Evolutionary conservation across 768 basidiomycete species (phyloP), one percentile per base, ranked within the genome.

Genomic region (Neoboletus magnificus): DNA sequence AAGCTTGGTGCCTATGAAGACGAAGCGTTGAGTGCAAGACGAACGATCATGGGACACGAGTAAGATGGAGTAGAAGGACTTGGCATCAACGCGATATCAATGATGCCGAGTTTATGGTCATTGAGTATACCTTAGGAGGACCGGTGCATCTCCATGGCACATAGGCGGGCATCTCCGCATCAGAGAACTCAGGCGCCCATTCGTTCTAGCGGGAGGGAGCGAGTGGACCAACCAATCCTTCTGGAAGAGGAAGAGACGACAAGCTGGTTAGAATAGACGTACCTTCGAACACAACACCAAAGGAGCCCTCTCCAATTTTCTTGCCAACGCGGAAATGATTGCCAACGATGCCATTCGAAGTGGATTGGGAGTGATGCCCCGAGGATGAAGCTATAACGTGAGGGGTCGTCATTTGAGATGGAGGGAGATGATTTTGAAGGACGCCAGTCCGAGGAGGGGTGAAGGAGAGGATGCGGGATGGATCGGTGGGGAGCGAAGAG

Each of bases 271-370:
- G 23, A 50, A 51, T 27, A n/a, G 29, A 75, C 78, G 48, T 68
- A 94, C 97, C 88, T 82, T 98, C 87, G 74, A 97, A 93, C 59
- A 98, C 89, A 62, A 98, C 96, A 66, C 96, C 96, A 71, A 99
- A 99, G n/a, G 89, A 91, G 48, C 96, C 96, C 76, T 99, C 96
- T 46, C 96, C 96, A 71, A 98, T 96, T 85, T 98, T 98, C 82
- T 96, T 94, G 48, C 96, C 96, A 49, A 98, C 94, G 60, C 90
- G 82, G 69, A 84, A 91, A 70, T 90, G 84, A 65, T 79, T 84
- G 41, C 89, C 89, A 55, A 91, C 86, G 71, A 91, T 83, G 64
- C 87, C 84, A 72, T 85, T 88, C 39, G 75, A 79, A 29, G 82
- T 78, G 45, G 84, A 79, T 66, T 84, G 82, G 18, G 83, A 80